These are phyloP conservation scores for Ganoderma multipileum DNA, from an alignment of 1,284 basidiomycete genomes.

Conservation along the genomic window DNA sequence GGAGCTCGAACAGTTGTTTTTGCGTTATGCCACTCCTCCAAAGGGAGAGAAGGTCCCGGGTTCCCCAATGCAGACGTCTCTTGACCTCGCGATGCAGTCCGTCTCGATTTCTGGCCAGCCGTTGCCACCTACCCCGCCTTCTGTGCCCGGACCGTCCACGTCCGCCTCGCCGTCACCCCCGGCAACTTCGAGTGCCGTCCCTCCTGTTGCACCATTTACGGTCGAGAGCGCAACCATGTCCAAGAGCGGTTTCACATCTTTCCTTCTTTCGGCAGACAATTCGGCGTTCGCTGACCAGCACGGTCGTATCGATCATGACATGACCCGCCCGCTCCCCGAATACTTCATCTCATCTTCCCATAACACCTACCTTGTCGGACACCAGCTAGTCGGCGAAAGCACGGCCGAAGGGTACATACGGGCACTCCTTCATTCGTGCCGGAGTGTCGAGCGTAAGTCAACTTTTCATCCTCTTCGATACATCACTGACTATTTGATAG, in stretches of 20 bases:
- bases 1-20: slow-evolving; percentile 62
- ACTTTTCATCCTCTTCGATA: not conserved
- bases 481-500: slow-evolving; percentile 48
- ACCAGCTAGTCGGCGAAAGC: slow-evolving; percentile 92
- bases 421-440: slow-evolving; percentile 88
- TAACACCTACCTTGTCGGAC: slow-evolving; percentile 96
- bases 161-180: slow-evolving; percentile 22
- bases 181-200: slow-evolving; percentile 34
- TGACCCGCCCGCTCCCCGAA: slow-evolving; percentile 86
- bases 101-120: slow-evolving; percentile 17
- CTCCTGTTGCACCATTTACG: slow-evolving; percentile 27
- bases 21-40: slow-evolving; percentile 53
- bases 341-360: slow-evolving; percentile 96
- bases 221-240: slow-evolving; percentile 50
- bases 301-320: slow-evolving; percentile 58
- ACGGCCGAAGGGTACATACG: slow-evolving; percentile 97
- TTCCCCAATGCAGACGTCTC: slow-evolving; percentile 37
- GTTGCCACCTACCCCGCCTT: not conserved
- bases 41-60: slow-evolving; percentile 22
- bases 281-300: slow-evolving; percentile 57
- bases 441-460: slow-evolving; percentile 89
- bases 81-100: slow-evolving; percentile 32
- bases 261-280: slow-evolving; percentile 78
- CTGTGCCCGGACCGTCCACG: not conserved
- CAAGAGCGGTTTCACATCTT: slow-evolving; percentile 73